Base-by-base conservation (phyloP, 768 basidiomycete species). In the Boletus coccyginus region DNA sequence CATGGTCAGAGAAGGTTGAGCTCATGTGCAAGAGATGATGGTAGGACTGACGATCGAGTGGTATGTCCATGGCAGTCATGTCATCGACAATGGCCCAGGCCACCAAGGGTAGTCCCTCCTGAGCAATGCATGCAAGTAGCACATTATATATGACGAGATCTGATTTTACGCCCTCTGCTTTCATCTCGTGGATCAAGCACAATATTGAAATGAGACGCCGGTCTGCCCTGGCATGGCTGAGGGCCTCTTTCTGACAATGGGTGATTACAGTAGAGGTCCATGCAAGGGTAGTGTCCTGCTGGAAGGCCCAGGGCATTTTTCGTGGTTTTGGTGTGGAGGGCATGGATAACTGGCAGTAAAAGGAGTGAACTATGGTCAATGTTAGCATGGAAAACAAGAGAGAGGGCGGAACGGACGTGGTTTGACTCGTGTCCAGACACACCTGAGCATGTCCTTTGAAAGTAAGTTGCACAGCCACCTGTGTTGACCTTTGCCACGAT, bases 41-140 rank as follows among this genome's bases (percentile, higher is more conserved):
- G 67, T 86, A 85, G 10, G 82, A 77, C 39, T 78, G 71, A 7
- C 73, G 61, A 52, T 81, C 75, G 7, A 82, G 86, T 44, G 69
- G 56, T 21, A 91, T 57, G 3, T 78, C 79, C 42, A 77, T 60
- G 17, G 75, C 66, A 35, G 76, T 50, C 87, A 91, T 90, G 66
- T 91, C 88, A 36, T 87, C 85, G 31, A 87, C 70, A 51, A 88
- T 77, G 17, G 86, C 88, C 75, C 79, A 80, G 5, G 85, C 79
- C 57, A 88, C 83, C 31, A 78, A 61, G 66, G 74, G 74, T 10
- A 77, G 62, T 6, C 72, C 74, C 38, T 79, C 73, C 8, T 65
- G 59, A 0, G 80, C 75, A 52, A 83, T 76, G 38, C 81, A 77
- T 4, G 73, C 65, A 33, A 92, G 73, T 5, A 92, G 70, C 5